Base-by-base conservation (phyloP, 78 protist genomes). In the Chrysochromulina parva region DNA sequence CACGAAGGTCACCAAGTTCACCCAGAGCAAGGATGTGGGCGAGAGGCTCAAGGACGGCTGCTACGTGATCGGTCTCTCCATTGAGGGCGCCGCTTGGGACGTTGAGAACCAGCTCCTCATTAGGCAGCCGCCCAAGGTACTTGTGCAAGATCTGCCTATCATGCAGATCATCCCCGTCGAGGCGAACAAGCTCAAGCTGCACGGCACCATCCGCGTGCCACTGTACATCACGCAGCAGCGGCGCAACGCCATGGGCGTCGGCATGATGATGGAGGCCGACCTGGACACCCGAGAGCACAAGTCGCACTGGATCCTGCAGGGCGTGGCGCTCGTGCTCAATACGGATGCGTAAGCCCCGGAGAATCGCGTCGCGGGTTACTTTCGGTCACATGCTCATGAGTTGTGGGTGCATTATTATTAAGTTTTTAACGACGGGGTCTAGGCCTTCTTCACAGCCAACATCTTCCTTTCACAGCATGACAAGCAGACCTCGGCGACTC, bases 1-100 rank as follows among this genome's bases (percentile, higher is more conserved):
- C 89, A 95, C 97, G 20, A 38, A 22, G 19, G 97, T 97, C 62
- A 97, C 98, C 14, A 0, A 57, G 53, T 26, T 11, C 19, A 22
- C 1, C 22, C 4, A 47, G 50, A 87, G 67, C 11, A 66, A 22
- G 17, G 90, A 92, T n/a, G 50, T 96, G 14, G 9, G 1, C 26
- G 84, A 57, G 62, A n/a, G 74, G 47, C 95, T 90, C 20, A 89
- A 28, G 62, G 78, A 57, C 50, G 98, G 98, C 28, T 97, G 97
- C 93, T 97, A 91, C 94, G 90, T 96, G 52, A 0, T 1, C 26
- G 98, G 99, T 14, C 91, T 96, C 38, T 97, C 38, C 65, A 74
- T 98, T 20, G 98, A 98, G 78, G 99, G 98, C 26, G 98, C 98
- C 6, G 82, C 71, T 0, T 96, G 98, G 98, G 97, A 96, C 90